Evolutionary conservation across 352 stramenopile species (phyloP), one percentile per base, ranked within the genome.

Genomic region (Phytophthora ohioensis): DNA sequence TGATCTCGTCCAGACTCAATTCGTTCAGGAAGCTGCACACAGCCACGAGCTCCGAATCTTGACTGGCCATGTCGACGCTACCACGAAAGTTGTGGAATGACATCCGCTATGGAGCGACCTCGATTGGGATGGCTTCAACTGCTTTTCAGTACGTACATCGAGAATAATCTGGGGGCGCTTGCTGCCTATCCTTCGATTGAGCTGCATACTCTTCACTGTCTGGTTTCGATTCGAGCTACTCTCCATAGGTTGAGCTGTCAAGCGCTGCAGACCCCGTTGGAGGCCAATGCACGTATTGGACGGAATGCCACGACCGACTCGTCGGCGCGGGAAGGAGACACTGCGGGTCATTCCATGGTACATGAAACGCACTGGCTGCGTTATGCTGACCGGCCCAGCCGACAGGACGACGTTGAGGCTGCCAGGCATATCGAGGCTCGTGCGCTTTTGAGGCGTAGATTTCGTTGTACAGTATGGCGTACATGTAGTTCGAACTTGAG

Each of bases 11-110:
- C 3, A 79, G 52, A 38, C 64, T 72, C 62, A 76, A 41, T 1
- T 76, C 67, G 21, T 69, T 70, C 31, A 79, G 57, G 48, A 79
- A 79, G 11, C n/a, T 75, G 66, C 41, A 68, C 46, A 79, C 59
- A 17, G 71, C 57, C 10, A 42, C 13, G 38, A 78, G 61, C 13
- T 78, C 67, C 36, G 49, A 17, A 21, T 74, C 67, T n/a, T 43
- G 35, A 48, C 48, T 13, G 48, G 13, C 43, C 71, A 75, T 78
- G 43, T 72, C 21, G 45, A 31, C 36, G 7, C 46, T 2, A 56
- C 17, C 45, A 6, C 5, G 71, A 35, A 41, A 73, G 69, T 64
- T 52, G 46, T 17, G 35, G 47, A 78, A 68, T 75, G 71, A 55
- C 3, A 12, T 21, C 38, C 10, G 7, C 21, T 27, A 13, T 45